phyloP scores from a whole-genome alignment of 148 eudicot species.

The Camellia granthamiana region DNA sequence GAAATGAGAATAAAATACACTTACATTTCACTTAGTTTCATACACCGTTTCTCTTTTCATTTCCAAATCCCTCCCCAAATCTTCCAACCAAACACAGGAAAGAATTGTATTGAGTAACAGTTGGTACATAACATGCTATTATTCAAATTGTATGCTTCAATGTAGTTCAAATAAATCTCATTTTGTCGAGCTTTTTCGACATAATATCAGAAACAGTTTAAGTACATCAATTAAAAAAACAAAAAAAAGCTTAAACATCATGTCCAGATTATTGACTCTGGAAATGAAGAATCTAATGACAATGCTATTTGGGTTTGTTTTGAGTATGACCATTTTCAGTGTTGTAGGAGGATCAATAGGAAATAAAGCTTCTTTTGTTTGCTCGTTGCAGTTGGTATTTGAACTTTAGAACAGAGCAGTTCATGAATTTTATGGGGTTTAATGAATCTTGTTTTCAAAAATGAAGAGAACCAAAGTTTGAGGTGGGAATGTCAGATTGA shows the following conservation, averaged over 20 bases:
- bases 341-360: neutral
- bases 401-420: neutral
- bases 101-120: constrained; percentile 37
- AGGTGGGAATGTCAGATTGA: neutral
- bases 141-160: neutral
- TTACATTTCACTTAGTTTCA: too few species aligned
- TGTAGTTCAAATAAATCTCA: neutral
- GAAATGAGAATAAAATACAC: too few species aligned
- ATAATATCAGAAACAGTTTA: neutral
- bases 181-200: neutral
- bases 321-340: neutral
- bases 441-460: neutral
- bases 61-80: too few species aligned
- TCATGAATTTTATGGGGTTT: neutral
- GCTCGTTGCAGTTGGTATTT: neutral
- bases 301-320: neutral
- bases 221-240: neutral
- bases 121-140: constrained; percentile 15
- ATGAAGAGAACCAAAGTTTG: neutral
- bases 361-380: neutral
- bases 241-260: neutral
- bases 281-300: neutral
- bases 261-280: neutral
- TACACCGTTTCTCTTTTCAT: too few species aligned
- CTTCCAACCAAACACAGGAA: constrained; percentile 15